These are phyloP conservation scores for Ophiostoma ips DNA, from an alignment of 2,329 filamentous ascomycete genomes.

Conservation along the genomic window DNA sequence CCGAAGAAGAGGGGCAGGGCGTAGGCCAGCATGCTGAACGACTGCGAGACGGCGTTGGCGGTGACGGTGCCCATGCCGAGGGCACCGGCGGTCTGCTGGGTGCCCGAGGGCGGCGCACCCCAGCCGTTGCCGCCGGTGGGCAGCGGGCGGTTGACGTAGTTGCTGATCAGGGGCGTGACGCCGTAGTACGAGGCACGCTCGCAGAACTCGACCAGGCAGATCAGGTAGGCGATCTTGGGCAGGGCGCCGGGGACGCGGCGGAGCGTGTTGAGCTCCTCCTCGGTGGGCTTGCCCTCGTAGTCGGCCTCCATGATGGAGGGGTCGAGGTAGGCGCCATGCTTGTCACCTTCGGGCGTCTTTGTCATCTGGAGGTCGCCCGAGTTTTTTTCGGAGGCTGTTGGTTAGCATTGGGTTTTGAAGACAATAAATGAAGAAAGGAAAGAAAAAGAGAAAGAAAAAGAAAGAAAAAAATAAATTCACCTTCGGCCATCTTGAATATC, in stretches of 20 bases:
- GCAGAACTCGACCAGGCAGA: conserved; percentile 60
- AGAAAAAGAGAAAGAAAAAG: background rate
- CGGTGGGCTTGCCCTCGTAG: conserved; percentile 38
- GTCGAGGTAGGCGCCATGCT: conserved; percentile 8
- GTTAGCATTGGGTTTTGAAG: background rate
- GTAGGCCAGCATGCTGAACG: conserved; percentile 44
- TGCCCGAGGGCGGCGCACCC: conserved; percentile 27
- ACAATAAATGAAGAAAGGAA: background rate
- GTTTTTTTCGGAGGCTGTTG: background rate
- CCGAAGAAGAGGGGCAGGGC: conserved; percentile 39
- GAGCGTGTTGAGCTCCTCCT: conserved; percentile 48
- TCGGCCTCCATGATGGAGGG: conserved; percentile 11
- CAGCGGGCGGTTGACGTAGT: conserved; percentile 45
- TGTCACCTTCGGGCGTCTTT: conserved; percentile 4
- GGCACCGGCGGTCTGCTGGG: conserved; percentile 40
- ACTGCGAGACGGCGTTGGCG: conserved; percentile 37
- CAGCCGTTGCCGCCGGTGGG: conserved; percentile 37
- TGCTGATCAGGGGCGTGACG: conserved; percentile 53
- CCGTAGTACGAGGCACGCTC: conserved; percentile 72
- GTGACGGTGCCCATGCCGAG: conserved; percentile 42
- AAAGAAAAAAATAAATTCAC: conserved; percentile 1
- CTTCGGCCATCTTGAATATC: conserved; percentile 4
- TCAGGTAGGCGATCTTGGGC: conserved; percentile 51
- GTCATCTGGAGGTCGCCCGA: conserved; percentile 5
- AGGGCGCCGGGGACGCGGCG: conserved; percentile 50